phyloP scores from a whole-genome alignment of 1,139 yeast species.

The Saccharomyces hybrid region DNA sequence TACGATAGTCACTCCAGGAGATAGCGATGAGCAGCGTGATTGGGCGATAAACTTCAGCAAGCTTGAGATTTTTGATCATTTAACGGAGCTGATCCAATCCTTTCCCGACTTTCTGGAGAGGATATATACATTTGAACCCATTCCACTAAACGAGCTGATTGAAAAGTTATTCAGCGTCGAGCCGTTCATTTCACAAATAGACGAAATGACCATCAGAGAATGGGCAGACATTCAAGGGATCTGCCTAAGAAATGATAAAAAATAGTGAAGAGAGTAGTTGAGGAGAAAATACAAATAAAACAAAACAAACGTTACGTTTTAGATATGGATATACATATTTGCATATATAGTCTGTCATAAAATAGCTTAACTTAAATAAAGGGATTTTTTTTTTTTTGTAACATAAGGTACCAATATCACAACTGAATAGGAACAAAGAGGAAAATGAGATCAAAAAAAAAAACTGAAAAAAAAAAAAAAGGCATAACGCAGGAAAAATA shows the following conservation, averaged over 20 bases:
- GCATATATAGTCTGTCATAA: neutral
- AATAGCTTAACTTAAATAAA: neutral
- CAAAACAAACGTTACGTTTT: neutral
- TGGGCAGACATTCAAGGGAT: conserved; percentile 31
- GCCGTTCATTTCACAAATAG: conserved; percentile 26
- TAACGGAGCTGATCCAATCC: conserved; percentile 18
- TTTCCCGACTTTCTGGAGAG: conserved; percentile 20
- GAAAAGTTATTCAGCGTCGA: conserved; percentile 16
- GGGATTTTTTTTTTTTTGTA: neutral
- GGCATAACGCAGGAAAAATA: neutral
- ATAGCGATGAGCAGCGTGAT: neutral
- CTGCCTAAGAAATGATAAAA: conserved; percentile 17
- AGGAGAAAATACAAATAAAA: neutral
- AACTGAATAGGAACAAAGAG: neutral
- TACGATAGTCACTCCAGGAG: conserved; percentile 4
- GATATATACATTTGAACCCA: conserved; percentile 27
- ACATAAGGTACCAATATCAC: neutral
- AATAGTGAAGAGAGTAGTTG: neutral
- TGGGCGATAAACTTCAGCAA: conserved; percentile 6
- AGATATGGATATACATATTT: neutral
- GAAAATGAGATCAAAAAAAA: neutral
- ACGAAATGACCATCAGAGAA: conserved; percentile 24
- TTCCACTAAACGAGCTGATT: conserved; percentile 18
- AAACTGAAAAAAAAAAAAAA: neutral
- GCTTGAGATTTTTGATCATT: conserved; percentile 17